These are phyloP conservation scores for Cystofilobasidium bisporidii DNA, from an alignment of 768 basidiomycete species.

Conservation along the genomic window DNA sequence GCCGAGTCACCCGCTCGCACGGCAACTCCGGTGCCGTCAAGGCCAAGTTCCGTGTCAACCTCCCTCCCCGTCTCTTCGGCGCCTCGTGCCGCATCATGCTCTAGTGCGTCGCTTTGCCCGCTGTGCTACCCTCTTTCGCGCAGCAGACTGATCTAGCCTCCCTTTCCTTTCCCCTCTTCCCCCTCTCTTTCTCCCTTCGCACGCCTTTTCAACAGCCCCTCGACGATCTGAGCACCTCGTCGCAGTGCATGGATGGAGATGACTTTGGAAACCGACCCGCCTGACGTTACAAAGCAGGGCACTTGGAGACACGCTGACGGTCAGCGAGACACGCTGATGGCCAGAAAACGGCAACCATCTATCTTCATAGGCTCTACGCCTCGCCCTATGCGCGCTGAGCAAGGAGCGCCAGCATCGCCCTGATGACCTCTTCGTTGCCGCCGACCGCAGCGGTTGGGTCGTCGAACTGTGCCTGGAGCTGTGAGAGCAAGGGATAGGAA, in stretches of 20 bases:
- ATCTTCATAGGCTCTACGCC: no score
- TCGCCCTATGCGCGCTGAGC: neutral
- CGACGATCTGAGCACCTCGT: constrained; percentile 25
- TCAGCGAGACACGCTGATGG: no score
- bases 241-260: no score
- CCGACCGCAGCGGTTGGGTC: constrained; percentile 49
- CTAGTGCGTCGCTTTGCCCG: constrained; percentile 42
- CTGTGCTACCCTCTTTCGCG: neutral
- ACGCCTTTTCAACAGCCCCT: no score
- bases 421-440: constrained; percentile 49
- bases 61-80: constrained; percentile 25
- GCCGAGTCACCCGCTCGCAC: constrained; percentile 86
- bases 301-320: no score
- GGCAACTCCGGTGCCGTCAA: constrained; percentile 79
- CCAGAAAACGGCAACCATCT: no score
- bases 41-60: constrained; percentile 15
- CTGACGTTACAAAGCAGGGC: no score
- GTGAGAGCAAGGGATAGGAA: constrained; percentile 29
- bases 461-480: constrained; percentile 58
- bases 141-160: neutral
- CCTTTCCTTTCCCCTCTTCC: neutral
- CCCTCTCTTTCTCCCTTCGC: no score
- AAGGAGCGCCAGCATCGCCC: constrained; percentile 43
- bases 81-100: constrained; percentile 51
- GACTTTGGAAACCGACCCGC: no score